Percentiles rank a stretch among this genome's conserved stretches.
Conservation (phyloP, 352 stramenopile species). For the Globisporangium spinosum region DNA sequence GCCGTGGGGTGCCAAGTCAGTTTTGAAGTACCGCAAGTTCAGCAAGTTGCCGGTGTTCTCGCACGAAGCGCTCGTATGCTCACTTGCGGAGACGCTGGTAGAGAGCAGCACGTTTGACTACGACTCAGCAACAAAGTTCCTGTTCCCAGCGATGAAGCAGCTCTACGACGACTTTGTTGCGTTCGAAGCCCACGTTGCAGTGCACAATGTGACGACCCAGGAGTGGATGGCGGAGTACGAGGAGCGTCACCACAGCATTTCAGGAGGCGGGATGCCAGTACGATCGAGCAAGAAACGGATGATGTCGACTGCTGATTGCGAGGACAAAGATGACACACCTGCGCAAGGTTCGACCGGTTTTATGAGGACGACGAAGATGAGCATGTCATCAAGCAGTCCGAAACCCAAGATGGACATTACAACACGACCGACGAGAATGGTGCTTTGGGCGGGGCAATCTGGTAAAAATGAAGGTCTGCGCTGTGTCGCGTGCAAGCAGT, state of each 20-base stretch:
- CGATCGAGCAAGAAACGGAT: constrained; percentile 18
- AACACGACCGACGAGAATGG: constrained; percentile 60
- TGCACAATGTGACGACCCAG: constrained; percentile 30
- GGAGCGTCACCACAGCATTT: constrained; percentile 22
- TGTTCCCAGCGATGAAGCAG: constrained; percentile 62
- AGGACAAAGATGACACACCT: constrained; percentile 32
- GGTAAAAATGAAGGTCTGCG: constrained; percentile 74
- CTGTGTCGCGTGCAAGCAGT: constrained; percentile 76
- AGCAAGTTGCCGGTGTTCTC: constrained; percentile 83
- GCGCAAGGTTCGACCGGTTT: constrained; percentile 12
- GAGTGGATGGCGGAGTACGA: constrained; percentile 59
- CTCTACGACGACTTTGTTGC: constrained; percentile 49
- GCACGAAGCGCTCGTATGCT: constrained; percentile 81
- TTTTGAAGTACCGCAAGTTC: constrained; percentile 74
- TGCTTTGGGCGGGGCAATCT: constrained; percentile 76
- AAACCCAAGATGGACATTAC: constrained; percentile 31
- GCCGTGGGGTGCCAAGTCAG: constrained; percentile 68
- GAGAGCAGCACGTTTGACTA: constrained; percentile 54
- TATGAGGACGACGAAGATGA: constrained; percentile 22
- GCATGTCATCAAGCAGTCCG: constrained; percentile 13
- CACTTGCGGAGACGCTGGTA: constrained; percentile 63
- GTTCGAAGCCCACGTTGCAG: constrained; percentile 44
- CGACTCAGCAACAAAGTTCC: constrained; percentile 36
- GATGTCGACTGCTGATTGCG: constrained; percentile 19
- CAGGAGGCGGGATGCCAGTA: neutral